A percentile compares a stretch with the other conserved stretches of the same genome.
Conservation (phyloP, 495 filamentous ascomycete species). For the Xylaria cubensis region DNA sequence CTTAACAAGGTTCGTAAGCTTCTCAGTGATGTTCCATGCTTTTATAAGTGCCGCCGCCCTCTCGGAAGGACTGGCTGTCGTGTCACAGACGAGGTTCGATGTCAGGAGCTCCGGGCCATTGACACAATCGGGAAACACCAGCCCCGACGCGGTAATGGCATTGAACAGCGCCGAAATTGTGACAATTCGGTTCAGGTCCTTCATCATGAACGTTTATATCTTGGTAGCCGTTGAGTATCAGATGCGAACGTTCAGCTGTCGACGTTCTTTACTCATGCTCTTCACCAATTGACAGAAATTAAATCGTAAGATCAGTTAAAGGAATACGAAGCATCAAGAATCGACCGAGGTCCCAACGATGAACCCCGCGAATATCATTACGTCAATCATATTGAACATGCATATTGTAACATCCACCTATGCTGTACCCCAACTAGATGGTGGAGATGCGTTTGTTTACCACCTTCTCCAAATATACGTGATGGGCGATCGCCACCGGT, state of each 20-base stretch:
- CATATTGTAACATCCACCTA: slow-evolving; percentile 2
- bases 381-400: slow-evolving; percentile 12
- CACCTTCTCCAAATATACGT: not conserved
- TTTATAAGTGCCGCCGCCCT: slow-evolving; percentile 50
- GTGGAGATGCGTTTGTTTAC: not conserved
- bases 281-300: not conserved
- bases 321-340: not conserved
- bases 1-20: slow-evolving; percentile 50
- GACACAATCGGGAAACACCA: slow-evolving; percentile 44
- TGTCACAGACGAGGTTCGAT: slow-evolving; percentile 55
- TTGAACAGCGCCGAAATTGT: slow-evolving; percentile 28
- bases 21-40: slow-evolving; percentile 51
- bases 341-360: not conserved
- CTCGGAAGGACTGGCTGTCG: slow-evolving; percentile 50
- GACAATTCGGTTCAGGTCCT: not conserved
- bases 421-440: slow-evolving; percentile 2
- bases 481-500: not conserved
- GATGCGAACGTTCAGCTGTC: not conserved
- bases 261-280: not conserved
- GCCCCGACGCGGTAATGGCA: slow-evolving; percentile 26
- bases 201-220: slow-evolving; percentile 27
- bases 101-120: slow-evolving; percentile 41
- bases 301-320: not conserved
- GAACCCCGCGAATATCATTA: slow-evolving; percentile 3
- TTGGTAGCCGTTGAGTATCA: not conserved